These are phyloP conservation scores for Allantophomopsis lycopodina DNA, from an alignment of 2,329 filamentous ascomycete species.

Conservation along the genomic window DNA sequence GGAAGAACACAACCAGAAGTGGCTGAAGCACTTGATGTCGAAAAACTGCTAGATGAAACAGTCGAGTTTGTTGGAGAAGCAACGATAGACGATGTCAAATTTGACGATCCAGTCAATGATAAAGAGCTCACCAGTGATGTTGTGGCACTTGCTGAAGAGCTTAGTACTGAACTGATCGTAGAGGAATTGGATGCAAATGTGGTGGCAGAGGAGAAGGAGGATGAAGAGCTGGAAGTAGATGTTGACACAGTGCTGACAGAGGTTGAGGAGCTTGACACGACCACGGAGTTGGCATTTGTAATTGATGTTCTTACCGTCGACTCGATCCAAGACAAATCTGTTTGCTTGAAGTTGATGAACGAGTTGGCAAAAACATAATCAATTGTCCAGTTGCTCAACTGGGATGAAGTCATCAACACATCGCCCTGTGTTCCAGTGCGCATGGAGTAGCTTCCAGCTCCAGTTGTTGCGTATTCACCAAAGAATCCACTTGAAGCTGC, in stretches of 20 bases:
- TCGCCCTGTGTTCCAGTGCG: conserved; percentile 19
- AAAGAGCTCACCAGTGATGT: background rate
- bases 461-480: conserved; percentile 17
- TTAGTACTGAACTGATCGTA: conserved; percentile 1
- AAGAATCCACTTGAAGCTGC: conserved; percentile 18
- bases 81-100: background rate
- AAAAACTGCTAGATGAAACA: background rate
- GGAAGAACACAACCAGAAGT: background rate
- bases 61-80: background rate
- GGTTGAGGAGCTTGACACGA: conserved; percentile 3
- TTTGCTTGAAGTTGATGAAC: conserved; percentile 19
- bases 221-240: conserved; percentile 4
- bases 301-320: conserved; percentile 18
- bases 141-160: background rate
- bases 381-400: conserved; percentile 13
- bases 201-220: conserved; percentile 3
- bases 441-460: conserved; percentile 22
- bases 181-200: too few species aligned
- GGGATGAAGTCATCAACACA: conserved; percentile 18
- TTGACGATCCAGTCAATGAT: background rate
- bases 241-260: conserved; percentile 2
- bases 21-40: background rate
- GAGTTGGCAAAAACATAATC: conserved; percentile 19
- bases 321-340: conserved; percentile 23
- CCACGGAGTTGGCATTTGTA: conserved; percentile 13